Conservation (phyloP, 228 moss, liverwort and hornwort species). For the Sphagnum magellanicum region DNA sequence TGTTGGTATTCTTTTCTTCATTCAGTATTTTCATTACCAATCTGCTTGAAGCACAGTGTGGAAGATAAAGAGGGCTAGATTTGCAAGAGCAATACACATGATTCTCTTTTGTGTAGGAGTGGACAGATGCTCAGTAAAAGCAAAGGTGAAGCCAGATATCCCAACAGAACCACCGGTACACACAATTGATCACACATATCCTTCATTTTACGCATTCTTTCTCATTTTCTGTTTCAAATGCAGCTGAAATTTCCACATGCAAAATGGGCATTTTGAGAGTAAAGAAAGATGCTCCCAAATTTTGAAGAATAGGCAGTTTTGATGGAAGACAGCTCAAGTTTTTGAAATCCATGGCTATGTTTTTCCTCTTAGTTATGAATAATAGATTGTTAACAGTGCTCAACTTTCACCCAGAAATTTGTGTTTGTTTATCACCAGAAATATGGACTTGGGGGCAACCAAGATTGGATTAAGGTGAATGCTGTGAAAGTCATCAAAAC, state of each 20-base stretch:
- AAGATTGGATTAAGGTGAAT: slow-evolving; percentile 56
- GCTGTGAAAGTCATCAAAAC: slow-evolving; percentile 58
- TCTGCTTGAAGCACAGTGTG: neutral
- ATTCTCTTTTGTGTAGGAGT: slow-evolving; percentile 18
- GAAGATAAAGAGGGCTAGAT: neutral
- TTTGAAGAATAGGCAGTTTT: no score
- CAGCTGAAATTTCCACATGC: no score
- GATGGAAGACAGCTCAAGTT: no score
- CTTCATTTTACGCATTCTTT: neutral
- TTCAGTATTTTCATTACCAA: neutral
- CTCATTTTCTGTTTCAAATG: no score
- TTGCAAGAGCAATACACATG: neutral
- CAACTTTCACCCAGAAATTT: no score
- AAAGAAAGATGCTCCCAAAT: no score
- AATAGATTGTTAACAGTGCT: no score
- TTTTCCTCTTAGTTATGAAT: no score
- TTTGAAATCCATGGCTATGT: no score
- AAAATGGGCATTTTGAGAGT: no score
- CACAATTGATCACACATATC: neutral
- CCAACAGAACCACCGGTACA: slow-evolving; percentile 19
- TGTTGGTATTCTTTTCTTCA: neutral
- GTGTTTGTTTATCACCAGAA: slow-evolving; percentile 14
- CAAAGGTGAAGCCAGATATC: slow-evolving; percentile 24
- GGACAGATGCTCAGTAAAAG: slow-evolving; percentile 41
- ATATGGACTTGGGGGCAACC: slow-evolving; percentile 33